These are phyloP conservation scores for Cucumis hystrix DNA, from an alignment of 306 rosid genomes.

Conservation along the genomic window DNA sequence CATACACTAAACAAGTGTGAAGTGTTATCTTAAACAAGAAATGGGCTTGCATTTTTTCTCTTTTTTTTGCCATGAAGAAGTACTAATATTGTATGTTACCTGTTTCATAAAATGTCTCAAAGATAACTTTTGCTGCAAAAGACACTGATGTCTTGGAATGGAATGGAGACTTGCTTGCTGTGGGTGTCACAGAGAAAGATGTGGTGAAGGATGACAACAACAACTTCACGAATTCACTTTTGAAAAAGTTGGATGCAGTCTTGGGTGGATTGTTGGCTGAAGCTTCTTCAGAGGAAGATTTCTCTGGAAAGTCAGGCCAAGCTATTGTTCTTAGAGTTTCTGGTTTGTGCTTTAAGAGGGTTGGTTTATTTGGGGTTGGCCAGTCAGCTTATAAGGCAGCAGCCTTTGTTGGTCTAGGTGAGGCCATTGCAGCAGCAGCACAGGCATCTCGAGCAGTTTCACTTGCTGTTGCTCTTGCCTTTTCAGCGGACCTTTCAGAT, in stretches of 20 bases:
- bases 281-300: constrained; percentile 83
- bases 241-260: constrained; percentile 55
- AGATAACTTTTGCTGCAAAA: constrained; percentile 58
- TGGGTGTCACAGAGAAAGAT: constrained; percentile 82
- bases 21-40: too few relatives aligned
- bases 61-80: constrained; percentile 1
- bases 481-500: constrained; percentile 42
- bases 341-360: constrained; percentile 70
- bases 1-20: not conserved
- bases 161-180: constrained; percentile 87
- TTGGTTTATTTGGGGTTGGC: constrained; percentile 83
- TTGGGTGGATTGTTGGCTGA: constrained; percentile 83
- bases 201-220: constrained; percentile 39
- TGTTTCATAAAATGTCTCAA: constrained; percentile 31
- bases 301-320: constrained; percentile 75
- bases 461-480: constrained; percentile 69
- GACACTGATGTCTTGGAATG: constrained; percentile 58
- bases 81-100: constrained; percentile 13
- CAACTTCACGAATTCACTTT: constrained; percentile 47
- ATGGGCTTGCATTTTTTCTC: not conserved
- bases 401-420: constrained; percentile 52
- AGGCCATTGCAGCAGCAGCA: constrained; percentile 74
- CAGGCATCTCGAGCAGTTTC: constrained; percentile 54
- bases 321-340: constrained; percentile 57
- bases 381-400: constrained; percentile 40